Evolutionary conservation across 2,329 filamentous ascomycete genomes (phyloP), one percentile per base, ranked within the genome.

Genomic region (Colletotrichum sp.): DNA sequence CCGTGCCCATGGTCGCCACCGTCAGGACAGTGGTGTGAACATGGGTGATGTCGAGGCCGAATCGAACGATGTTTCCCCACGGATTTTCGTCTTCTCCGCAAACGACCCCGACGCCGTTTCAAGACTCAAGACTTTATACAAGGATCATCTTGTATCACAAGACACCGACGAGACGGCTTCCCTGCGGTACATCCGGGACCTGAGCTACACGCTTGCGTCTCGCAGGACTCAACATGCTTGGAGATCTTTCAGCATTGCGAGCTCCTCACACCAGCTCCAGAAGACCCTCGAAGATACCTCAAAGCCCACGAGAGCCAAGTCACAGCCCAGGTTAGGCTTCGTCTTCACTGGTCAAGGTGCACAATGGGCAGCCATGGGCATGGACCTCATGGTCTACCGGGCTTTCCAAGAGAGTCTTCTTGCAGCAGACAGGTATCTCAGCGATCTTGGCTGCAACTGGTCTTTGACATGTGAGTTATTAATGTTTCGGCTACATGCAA

Each of bases 131-230:
- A 66, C 82, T 5, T 82, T 84, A 2, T 77, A 87, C 32, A 74
- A 78, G 27, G 74, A 76, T 1, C 73, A 79, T 12, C 55, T 72
- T 5, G 61, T 66, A 7, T 30, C 68, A 3, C 68, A 80, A 5
- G 11, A 11, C 2, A 13, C 22, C 0, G 72, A 78, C 1, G 79
- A 36, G 8, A 27, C 27, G 8, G 64, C 44, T n/a, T 48, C 72
- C 4, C 5, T 61, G 25, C 59, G 36, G 5, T 67, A 75, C 22
- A 8, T 76, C 25, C 52, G 71, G 22, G 74, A 88, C 71, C 86
- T 89, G 55, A 83, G 87, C 11, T 89, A 89, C 77, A 90, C 88
- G 0, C 82, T 89, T 22, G 82, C 72, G 7, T 71, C 71, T 11
- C 59, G 72, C 44, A 30, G 74, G 12, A 76, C 74, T 4, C 48